A percentile compares a stretch with the other conserved stretches of the same genome.
phyloP scores from a whole-genome alignment of 768 basidiomycete species.

The Termitomyces sp. region DNA sequence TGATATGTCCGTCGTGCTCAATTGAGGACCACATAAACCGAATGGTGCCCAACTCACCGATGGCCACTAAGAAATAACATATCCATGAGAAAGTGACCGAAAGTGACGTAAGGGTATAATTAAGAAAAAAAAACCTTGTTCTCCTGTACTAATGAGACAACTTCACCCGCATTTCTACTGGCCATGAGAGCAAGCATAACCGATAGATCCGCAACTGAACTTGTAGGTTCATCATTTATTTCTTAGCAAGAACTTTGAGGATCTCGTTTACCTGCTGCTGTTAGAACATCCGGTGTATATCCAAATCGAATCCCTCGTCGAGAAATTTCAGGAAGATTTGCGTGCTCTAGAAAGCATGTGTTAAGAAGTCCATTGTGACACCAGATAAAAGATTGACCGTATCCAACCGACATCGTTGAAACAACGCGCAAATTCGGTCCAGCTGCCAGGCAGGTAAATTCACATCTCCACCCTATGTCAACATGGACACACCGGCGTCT shows the following conservation, averaged over 20 bases:
- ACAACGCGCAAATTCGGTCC: slow-evolving; percentile 74
- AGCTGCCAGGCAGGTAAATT: slow-evolving; percentile 34
- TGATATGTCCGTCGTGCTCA: slow-evolving; percentile 47
- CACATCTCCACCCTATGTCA: neutral
- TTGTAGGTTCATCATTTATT: neutral
- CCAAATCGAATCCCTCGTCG: slow-evolving; percentile 69
- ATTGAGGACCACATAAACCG: slow-evolving; percentile 77
- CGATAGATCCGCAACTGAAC: slow-evolving; percentile 79
- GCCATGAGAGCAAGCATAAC: slow-evolving; percentile 96
- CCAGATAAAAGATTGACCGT: slow-evolving; percentile 41
- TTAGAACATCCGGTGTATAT: slow-evolving; percentile 91
- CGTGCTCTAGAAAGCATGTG: slow-evolving; percentile 57
- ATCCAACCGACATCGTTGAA: slow-evolving; percentile 92
- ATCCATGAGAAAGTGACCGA: neutral
- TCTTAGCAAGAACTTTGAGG: neutral
- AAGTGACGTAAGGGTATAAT: neutral
- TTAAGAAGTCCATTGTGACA: neutral
- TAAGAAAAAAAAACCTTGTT: slow-evolving; percentile 48
- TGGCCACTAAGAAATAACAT: slow-evolving; percentile 59
- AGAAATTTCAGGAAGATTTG: slow-evolving; percentile 56
- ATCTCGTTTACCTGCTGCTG: slow-evolving; percentile 66
- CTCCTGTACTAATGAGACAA: slow-evolving; percentile 57
- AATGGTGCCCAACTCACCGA: slow-evolving; percentile 77
- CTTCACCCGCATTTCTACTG: slow-evolving; percentile 68
- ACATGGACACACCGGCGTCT: slow-evolving; percentile 38